Conservation (phyloP, 352 stramenopile genomes). For the Globisporangium cylindrosporum region DNA sequence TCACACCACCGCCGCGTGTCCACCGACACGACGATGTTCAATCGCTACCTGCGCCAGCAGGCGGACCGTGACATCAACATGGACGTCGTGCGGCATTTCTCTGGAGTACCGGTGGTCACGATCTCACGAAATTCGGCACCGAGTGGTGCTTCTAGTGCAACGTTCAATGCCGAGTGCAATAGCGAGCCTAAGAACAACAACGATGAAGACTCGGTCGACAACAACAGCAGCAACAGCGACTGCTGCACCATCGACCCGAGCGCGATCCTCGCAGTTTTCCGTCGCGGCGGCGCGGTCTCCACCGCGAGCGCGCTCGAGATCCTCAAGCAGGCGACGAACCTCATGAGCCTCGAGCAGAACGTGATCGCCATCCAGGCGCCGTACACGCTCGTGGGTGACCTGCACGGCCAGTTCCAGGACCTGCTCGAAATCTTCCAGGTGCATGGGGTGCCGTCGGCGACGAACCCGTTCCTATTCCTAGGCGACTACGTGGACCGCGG, state of each 20-base stretch:
- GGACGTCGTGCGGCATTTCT: slow-evolving; percentile 58
- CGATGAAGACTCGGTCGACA: slow-evolving; percentile 21
- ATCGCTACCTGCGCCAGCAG: slow-evolving; percentile 53
- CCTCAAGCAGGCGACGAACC: slow-evolving; percentile 48
- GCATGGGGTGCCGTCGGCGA: slow-evolving; percentile 37
- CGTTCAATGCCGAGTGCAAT: background rate
- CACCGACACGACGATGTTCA: slow-evolving; percentile 71
- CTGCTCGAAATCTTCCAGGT: slow-evolving; percentile 85
- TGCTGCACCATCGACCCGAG: slow-evolving; percentile 26
- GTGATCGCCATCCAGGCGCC: slow-evolving; percentile 47
- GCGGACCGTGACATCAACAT: slow-evolving; percentile 52
- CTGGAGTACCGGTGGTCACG: slow-evolving; percentile 41
- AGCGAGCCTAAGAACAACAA: slow-evolving; percentile 26
- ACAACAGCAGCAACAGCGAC: slow-evolving; percentile 11
- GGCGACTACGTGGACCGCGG: slow-evolving; percentile 92
- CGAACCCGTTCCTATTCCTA: slow-evolving; percentile 98
- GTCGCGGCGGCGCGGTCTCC: slow-evolving; percentile 38
- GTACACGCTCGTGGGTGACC: slow-evolving; percentile 73
- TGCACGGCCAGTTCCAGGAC: slow-evolving; percentile 99
- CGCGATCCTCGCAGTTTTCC: slow-evolving; percentile 35
- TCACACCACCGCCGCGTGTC: slow-evolving; percentile 68
- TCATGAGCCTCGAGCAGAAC: slow-evolving; percentile 61
- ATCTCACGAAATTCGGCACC: slow-evolving; percentile 19
- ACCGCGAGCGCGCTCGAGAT: slow-evolving; percentile 55
- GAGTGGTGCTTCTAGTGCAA: background rate